Percentiles rank a stretch among this genome's conserved stretches.
These are phyloP conservation scores for Boletellus emodensis DNA, from an alignment of 768 basidiomycete genomes.

Conservation along the genomic window DNA sequence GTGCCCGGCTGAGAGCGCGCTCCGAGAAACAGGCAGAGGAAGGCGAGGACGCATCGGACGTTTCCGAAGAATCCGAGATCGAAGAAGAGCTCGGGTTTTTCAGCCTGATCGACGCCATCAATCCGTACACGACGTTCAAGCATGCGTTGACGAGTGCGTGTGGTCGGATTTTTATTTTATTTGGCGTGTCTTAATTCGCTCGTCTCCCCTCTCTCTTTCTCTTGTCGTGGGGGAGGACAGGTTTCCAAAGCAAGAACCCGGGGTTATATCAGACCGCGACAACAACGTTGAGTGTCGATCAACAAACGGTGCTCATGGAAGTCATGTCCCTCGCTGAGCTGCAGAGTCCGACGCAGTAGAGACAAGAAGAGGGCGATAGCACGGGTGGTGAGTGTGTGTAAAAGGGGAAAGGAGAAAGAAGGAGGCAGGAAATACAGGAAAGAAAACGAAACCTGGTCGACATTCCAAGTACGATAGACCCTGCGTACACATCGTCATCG, in stretches of 20 bases:
- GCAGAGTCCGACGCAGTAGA: constrained; percentile 13
- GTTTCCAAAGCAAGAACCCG: constrained; percentile 71
- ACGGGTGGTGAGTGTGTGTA: background rate
- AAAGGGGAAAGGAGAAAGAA: no score
- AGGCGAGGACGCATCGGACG: constrained; percentile 35
- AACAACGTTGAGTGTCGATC: constrained; percentile 65
- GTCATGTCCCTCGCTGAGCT: constrained; percentile 70
- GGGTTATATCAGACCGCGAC: constrained; percentile 67
- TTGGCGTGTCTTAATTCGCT: no score
- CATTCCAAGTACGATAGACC: no score
- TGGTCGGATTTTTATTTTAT: background rate
- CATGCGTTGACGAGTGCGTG: constrained; percentile 64
- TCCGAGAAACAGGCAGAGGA: constrained; percentile 37
- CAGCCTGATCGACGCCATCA: constrained; percentile 75
- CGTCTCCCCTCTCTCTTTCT: background rate
- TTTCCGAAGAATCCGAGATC: constrained; percentile 55
- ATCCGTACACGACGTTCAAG: constrained; percentile 78
- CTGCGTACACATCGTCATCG: no score
- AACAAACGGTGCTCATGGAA: constrained; percentile 81
- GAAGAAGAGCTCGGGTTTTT: constrained; percentile 84
- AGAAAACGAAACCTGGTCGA: no score
- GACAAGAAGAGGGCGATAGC: no score
- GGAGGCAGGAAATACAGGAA: no score
- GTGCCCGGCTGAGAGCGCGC: constrained; percentile 67
- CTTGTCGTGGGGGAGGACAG: constrained; percentile 33